These are phyloP conservation scores for Crepidotus variabilis DNA, from an alignment of 768 basidiomycete genomes.

Conservation along the genomic window DNA sequence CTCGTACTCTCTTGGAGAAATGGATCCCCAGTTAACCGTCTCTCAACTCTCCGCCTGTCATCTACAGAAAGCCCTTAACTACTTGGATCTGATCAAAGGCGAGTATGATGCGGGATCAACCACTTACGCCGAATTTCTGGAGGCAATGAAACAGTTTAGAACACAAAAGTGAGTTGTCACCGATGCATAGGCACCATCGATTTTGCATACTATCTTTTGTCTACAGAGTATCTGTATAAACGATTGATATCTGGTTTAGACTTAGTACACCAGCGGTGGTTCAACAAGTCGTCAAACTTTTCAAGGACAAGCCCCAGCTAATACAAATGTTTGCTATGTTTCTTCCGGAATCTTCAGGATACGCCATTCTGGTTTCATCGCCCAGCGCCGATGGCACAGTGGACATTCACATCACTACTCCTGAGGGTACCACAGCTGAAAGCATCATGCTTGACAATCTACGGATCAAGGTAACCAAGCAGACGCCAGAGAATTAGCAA, in stretches of 20 bases:
- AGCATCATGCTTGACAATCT: not conserved
- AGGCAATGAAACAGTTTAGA: not conserved
- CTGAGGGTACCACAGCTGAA: not conserved
- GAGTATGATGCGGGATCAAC: not conserved
- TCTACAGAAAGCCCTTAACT: not conserved
- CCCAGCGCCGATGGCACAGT: not conserved
- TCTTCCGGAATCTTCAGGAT: not conserved
- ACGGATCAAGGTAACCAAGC: too few relatives aligned
- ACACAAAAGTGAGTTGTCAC: not conserved
- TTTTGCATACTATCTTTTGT: too few relatives aligned
- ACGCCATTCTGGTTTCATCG: not conserved
- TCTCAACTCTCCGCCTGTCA: too few relatives aligned
- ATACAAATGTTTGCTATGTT: not conserved
- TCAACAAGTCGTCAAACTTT: not conserved
- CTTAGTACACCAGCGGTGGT: not conserved
- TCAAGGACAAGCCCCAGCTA: not conserved
- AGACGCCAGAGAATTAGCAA: too few relatives aligned
- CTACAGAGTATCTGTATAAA: not conserved
- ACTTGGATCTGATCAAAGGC: not conserved
- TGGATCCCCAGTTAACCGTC: too few relatives aligned
- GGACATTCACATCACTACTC: not conserved
- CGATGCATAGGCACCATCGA: not conserved
- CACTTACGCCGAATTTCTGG: not conserved
- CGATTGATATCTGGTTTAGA: not conserved
- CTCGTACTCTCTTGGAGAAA: too few relatives aligned